Conservation (phyloP, 1,284 basidiomycete species). For the Acaromyces ingoldii region DNA sequence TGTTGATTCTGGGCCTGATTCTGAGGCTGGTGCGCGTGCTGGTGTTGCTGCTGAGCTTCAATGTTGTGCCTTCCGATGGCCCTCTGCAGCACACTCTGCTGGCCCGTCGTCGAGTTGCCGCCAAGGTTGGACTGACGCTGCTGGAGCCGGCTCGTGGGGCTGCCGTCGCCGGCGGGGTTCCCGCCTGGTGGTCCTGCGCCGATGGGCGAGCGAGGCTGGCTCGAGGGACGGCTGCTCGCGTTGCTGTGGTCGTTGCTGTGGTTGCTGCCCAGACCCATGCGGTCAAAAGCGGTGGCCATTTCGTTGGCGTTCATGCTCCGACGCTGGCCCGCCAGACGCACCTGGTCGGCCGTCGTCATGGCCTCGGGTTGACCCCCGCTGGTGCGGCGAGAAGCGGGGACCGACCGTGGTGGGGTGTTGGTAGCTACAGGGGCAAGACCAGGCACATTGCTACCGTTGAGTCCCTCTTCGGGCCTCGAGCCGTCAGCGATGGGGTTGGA, state of each 20-base stretch:
- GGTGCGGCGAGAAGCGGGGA: conserved; percentile 24
- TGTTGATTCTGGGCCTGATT: background rate
- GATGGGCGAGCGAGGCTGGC: background rate
- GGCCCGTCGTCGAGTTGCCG: background rate
- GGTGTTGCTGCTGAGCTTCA: conserved; percentile 8
- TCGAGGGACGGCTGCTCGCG: background rate
- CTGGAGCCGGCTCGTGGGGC: conserved; percentile 2
- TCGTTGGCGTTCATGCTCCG: conserved; percentile 5
- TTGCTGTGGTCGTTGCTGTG: background rate
- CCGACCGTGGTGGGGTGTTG: conserved; percentile 12
- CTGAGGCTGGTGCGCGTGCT: conserved; percentile 10
- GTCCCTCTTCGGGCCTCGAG: conserved; percentile 15
- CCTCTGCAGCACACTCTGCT: conserved; percentile 8
- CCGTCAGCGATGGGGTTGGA: conserved; percentile 8
- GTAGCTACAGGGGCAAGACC: conserved; percentile 9
- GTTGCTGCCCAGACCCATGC: conserved; percentile 4
- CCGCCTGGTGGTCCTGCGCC: no score
- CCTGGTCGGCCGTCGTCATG: background rate
- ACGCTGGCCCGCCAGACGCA: conserved; percentile 1
- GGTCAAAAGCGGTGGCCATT: conserved; percentile 13
- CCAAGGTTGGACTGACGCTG: conserved; percentile 6
- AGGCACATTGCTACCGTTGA: conserved; percentile 22
- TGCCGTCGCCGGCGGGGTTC: conserved; percentile 8
- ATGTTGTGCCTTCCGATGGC: conserved; percentile 4
- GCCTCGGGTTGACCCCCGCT: conserved; percentile 4